phyloP scores from a whole-genome alignment of 108 stramenopile genomes.

The Skeletonema potamos region DNA sequence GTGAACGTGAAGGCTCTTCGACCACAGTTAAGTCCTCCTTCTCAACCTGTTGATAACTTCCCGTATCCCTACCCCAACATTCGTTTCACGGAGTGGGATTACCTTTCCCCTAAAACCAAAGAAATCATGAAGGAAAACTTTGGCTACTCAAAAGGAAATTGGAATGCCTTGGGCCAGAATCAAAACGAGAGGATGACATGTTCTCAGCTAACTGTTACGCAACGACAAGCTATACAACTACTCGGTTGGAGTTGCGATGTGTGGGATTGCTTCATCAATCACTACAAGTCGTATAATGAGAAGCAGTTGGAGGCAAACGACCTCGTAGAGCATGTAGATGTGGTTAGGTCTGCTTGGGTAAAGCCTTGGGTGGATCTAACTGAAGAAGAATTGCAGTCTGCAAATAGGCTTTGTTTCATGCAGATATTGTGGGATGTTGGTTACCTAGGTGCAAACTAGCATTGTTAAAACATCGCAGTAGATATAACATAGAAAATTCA shows the following conservation, averaged over 20 bases:
- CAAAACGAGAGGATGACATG: neutral
- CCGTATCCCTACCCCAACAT: neutral
- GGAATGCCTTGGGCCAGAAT: neutral
- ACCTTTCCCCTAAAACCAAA: neutral
- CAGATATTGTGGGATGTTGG: neutral
- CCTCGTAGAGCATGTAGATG: neutral
- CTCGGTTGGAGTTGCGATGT: neutral
- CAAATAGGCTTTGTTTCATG: neutral
- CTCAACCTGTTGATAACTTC: neutral
- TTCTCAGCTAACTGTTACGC: neutral
- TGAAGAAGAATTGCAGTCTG: neutral
- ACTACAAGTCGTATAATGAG: neutral
- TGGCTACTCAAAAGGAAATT: neutral
- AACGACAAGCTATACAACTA: neutral
- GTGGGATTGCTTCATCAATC: conserved; percentile 3
- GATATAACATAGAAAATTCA: neutral
- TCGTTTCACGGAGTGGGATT: neutral
- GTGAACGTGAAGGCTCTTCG: neutral
- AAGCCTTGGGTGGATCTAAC: neutral
- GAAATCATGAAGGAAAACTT: conserved; percentile 3
- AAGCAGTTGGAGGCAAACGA: neutral
- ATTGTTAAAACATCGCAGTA: neutral
- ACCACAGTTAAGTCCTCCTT: neutral
- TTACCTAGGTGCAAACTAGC: neutral
- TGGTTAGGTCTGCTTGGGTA: neutral